Evolutionary conservation across 1,284 basidiomycete species (phyloP), one percentile per base, ranked within the genome.

Genomic region (Ceratobasidium sp.): DNA sequence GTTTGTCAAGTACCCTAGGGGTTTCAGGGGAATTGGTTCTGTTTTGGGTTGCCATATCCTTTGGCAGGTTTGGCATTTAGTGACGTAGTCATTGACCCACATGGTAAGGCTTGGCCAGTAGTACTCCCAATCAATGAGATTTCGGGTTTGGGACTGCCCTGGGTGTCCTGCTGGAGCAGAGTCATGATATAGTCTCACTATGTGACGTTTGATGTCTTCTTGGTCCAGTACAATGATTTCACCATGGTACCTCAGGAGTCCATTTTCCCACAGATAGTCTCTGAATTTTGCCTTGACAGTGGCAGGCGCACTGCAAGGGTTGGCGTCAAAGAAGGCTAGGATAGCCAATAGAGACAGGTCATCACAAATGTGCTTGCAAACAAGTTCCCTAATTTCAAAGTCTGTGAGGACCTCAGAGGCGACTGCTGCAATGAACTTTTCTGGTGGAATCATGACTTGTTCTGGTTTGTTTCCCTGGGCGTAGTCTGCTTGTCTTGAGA

Each of bases 71-170:
- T 1, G 46, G 36, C n/a, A 74, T 58, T 51, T 72, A 76, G 14
- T 67, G 1, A 36, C 33, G 48, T 23, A 49, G 7, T 54, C 30
- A 30, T 67, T 67, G 46, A 51, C 49, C 25, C 30, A n/a, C 3
- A 11, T 2, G 3, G 33, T 56, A 25, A 58, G 56, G 4, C 3
- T n/a, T 23, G 66, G 71, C 71, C 71, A 72, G 23, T 62, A 62
- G 28, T 63, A 72, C 2, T 36, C 8, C 2, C 59, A 8, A 3
- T 44, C 30, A 5, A 72, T 18, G 23, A 61, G 40, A 0, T 72
- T 73, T 0, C 69, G 25, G 0, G 79, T 81, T 63, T 77, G 79
- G 9, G 63, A 51, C 23, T 72, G 60, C 0, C 81, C 80, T 1
- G 73, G 77, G 73, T 82, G 80, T 51, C 44, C 58, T 40, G 38